phyloP scores from a whole-genome alignment of 768 basidiomycete species.

The Leccinum truebloodii region DNA sequence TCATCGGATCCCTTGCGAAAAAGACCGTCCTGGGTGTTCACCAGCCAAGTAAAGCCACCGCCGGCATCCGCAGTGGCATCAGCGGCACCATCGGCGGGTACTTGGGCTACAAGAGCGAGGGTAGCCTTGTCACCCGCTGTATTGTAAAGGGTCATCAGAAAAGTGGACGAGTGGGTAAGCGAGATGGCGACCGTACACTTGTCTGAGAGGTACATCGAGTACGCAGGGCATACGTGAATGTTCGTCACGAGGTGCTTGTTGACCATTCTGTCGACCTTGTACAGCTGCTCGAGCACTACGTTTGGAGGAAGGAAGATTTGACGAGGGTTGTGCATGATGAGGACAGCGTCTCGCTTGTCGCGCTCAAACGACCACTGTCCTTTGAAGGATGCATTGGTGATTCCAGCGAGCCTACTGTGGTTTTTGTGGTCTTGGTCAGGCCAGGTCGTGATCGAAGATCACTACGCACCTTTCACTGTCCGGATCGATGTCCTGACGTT shows the following conservation, averaged over 20 bases:
- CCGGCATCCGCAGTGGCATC: not conserved
- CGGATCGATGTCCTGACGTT: constrained; percentile 10
- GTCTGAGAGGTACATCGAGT: constrained; percentile 35
- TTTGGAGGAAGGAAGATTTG: constrained; percentile 21
- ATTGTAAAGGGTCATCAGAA: not conserved
- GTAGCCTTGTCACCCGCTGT: constrained; percentile 25
- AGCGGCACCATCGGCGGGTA: not conserved
- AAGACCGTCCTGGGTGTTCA: constrained; percentile 16
- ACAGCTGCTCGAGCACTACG: constrained; percentile 28
- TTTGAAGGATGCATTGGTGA: constrained; percentile 32
- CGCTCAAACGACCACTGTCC: constrained; percentile 33
- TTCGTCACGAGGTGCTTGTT: constrained; percentile 35
- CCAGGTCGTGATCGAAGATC: not conserved
- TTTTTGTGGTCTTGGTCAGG: not conserved
- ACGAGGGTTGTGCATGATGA: constrained; percentile 35
- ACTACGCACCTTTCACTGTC: constrained; percentile 23
- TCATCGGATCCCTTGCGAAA: constrained; percentile 22
- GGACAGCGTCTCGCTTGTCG: constrained; percentile 31
- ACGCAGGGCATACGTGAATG: constrained; percentile 32
- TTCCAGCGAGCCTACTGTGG: constrained; percentile 14
- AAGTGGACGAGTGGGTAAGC: not conserved
- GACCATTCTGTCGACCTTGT: constrained; percentile 27
- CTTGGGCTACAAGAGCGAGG: constrained; percentile 22
- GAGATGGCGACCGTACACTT: constrained; percentile 14
- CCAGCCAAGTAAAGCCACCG: constrained; percentile 18